Evolutionary conservation across 1,284 basidiomycete species (phyloP).

Genomic region (Rhodotorula sp.): DNA sequence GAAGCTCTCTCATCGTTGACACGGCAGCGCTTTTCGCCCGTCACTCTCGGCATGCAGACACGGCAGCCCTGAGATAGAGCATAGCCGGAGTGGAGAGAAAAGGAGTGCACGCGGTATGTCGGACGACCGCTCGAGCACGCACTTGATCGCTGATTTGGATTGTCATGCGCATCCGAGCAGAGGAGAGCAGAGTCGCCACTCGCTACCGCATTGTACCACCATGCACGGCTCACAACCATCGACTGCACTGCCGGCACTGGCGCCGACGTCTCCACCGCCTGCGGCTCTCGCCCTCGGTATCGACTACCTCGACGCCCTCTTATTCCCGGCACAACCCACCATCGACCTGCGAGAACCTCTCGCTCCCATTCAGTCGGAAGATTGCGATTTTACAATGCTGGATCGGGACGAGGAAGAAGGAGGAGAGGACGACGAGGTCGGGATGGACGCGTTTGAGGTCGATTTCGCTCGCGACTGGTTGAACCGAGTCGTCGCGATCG

Average conservation of each 20-base stretch:
- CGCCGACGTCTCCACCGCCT: neutral
- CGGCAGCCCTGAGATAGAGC: no score
- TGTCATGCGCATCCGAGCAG: neutral
- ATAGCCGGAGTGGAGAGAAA: no score
- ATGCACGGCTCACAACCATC: neutral
- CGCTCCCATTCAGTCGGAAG: neutral
- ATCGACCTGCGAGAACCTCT: conserved; percentile 9
- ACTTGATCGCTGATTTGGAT: no score
- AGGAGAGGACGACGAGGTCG: neutral
- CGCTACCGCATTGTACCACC: neutral
- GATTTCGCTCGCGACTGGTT: conserved; percentile 20
- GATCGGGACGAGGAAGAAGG: neutral
- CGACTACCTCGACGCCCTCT: neutral
- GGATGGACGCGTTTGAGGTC: conserved; percentile 24
- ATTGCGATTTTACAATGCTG: neutral
- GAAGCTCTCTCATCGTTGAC: no score
- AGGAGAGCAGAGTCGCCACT: no score
- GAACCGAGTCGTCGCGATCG: conserved; percentile 11
- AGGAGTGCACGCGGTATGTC: no score
- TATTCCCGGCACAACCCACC: neutral
- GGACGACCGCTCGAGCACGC: no score
- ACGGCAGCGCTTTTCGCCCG: no score
- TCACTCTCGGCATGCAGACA: no score
- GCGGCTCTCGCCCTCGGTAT: neutral
- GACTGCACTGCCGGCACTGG: neutral